phyloP scores from a whole-genome alignment of 495 filamentous ascomycete species.

The Chaetomidium leptoderma region DNA sequence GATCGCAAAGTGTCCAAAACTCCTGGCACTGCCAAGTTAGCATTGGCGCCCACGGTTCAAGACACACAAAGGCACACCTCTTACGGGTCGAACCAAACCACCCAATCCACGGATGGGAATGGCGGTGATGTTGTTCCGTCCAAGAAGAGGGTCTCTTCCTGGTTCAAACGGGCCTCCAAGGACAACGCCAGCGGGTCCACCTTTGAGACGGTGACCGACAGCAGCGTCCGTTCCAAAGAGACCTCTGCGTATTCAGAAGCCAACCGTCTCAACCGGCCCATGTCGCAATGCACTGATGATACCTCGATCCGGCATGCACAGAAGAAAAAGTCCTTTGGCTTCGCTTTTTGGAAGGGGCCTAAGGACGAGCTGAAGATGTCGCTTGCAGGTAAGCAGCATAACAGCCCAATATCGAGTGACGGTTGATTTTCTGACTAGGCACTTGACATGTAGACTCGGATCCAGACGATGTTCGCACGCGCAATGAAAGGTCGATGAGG shows the following conservation, averaged over 20 bases:
- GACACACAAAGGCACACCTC: constrained; percentile 8
- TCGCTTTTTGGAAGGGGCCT: constrained; percentile 45
- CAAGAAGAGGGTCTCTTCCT: constrained; percentile 58
- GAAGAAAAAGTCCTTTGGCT: constrained; percentile 48
- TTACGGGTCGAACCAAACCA: constrained; percentile 5
- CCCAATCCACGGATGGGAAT: background rate
- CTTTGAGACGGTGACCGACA: constrained; percentile 19
- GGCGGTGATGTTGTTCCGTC: constrained; percentile 18
- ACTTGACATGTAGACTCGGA: background rate
- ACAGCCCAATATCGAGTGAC: background rate
- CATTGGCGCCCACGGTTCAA: background rate
- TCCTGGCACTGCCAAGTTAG: background rate
- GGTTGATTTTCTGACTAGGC: background rate
- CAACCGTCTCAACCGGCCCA: constrained; percentile 6
- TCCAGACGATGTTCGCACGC: constrained; percentile 12
- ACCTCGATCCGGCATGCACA: background rate
- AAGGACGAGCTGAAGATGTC: constrained; percentile 38
- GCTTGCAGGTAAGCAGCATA: constrained; percentile 32
- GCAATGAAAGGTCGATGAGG: constrained; percentile 15
- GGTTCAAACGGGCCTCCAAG: constrained; percentile 60
- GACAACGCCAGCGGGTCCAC: constrained; percentile 25
- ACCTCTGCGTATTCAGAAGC: constrained; percentile 1
- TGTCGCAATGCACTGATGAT: background rate
- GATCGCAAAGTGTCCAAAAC: constrained; percentile 45
- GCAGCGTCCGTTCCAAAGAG: constrained; percentile 8